Evolutionary conservation across 1,284 basidiomycete species (phyloP).

Genomic region (Irpex rosettiformis): DNA sequence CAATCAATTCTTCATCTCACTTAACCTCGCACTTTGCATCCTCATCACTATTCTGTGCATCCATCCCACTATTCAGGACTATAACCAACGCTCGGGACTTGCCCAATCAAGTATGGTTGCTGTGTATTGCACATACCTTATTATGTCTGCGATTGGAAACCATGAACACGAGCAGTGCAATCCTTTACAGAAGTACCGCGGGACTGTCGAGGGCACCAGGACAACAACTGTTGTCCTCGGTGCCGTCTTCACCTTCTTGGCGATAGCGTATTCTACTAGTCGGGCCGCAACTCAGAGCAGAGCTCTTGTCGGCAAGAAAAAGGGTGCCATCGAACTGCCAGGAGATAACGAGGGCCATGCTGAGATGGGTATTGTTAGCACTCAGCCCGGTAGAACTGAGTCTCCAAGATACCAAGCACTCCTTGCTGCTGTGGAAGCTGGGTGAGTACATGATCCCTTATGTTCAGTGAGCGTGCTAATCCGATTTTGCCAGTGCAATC

Average conservation of each 20-base stretch:
- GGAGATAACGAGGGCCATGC: constrained; percentile 54
- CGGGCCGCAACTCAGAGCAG: constrained; percentile 94
- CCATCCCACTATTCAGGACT: constrained; percentile 86
- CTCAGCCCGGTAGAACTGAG: constrained; percentile 85
- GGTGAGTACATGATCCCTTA: constrained; percentile 41
- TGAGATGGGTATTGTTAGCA: constrained; percentile 74
- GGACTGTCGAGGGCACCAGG: constrained; percentile 62
- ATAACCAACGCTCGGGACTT: constrained; percentile 92
- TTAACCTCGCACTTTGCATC: constrained; percentile 84
- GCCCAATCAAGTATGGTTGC: constrained; percentile 97
- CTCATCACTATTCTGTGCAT: constrained; percentile 84
- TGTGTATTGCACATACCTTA: constrained; percentile 95
- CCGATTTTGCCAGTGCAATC: constrained; percentile 58
- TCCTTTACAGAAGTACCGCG: constrained; percentile 64
- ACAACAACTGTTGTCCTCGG: constrained; percentile 90
- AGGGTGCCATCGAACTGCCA: constrained; percentile 61
- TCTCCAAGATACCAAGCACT: constrained; percentile 93
- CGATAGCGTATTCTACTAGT: constrained; percentile 96
- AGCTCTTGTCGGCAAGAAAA: constrained; percentile 78
- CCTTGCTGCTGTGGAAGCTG: constrained; percentile 93
- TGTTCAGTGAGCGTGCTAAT: not conserved
- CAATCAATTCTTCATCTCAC: constrained; percentile 94
- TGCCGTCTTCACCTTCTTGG: constrained; percentile 94
- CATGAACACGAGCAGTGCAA: constrained; percentile 88
- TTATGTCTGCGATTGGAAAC: constrained; percentile 93